Conservation (phyloP, 2,329 filamentous ascomycete genomes). For the Hymenoscyphus infarciens region DNA sequence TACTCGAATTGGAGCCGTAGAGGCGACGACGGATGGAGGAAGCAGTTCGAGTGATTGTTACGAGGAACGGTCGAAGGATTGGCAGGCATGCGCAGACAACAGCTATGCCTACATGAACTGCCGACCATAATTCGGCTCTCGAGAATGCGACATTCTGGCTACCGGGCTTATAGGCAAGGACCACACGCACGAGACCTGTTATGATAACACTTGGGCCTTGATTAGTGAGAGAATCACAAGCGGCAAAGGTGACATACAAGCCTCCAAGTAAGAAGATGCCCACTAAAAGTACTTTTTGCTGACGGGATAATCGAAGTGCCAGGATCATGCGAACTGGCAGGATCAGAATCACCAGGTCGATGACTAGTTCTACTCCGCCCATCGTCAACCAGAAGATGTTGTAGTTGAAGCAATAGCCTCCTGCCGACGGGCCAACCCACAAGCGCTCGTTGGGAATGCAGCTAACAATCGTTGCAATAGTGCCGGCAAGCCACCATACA, state of each 20-base stretch:
- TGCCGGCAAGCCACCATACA: constrained; percentile 4
- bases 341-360: constrained; percentile 4
- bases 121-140: constrained; percentile 17
- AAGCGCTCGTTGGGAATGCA: constrained; percentile 2
- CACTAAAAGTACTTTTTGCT: constrained; percentile 2
- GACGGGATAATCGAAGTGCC: background rate
- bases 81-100: constrained; percentile 19
- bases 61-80: constrained; percentile 13
- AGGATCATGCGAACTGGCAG: constrained; percentile 4
- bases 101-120: constrained; percentile 17
- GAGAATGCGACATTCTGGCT: constrained; percentile 16
- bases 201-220: constrained; percentile 13
- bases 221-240: background rate
- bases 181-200: constrained; percentile 14
- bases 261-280: constrained; percentile 11
- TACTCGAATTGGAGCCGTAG: background rate
- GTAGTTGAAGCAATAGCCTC: constrained; percentile 7
- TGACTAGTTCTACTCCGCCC: constrained; percentile 1
- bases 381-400: constrained; percentile 8
- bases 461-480: background rate
- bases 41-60: background rate
- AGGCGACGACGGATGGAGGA: background rate
- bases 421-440: constrained; percentile 4
- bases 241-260: constrained; percentile 2
- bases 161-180: constrained; percentile 15